Evolutionary conservation across 2,329 filamentous ascomycete species (phyloP), one percentile per base, ranked within the genome.

Genomic region (Trichoderma sp.): DNA sequence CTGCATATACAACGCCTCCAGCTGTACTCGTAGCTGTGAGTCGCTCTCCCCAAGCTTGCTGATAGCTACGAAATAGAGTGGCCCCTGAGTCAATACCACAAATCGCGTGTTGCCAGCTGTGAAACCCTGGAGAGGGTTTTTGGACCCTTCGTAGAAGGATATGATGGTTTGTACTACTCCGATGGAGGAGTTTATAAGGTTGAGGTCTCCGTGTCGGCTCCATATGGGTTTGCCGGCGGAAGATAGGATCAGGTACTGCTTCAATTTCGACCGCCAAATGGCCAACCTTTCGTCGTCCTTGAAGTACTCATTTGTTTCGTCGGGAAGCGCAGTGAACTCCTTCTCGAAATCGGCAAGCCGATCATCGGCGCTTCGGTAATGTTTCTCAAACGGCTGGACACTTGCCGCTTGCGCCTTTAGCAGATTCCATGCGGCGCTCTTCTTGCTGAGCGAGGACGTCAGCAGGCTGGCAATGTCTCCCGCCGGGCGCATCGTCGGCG

Each of bases 191-290:
- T 96, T 97, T 77, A 98, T 93, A 54, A 98, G 83, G 66, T 91
- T 89, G 72, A 97, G 86, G 74, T 97, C 93, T 51, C 96, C 96
- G 77, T 99, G 95, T 59, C 96, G 88, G 76, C 94, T 98, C 85
- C 95, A 99, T 59, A 99, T 96, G 13, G 96, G 96, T 78, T 99
- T 99, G 24, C 96, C 96, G 11, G 96, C 95, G 16, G 94, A 95
- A 2, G 96, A 98, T 1, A 99, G 83, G 75, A 99, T 97, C 80
- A 99, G 89, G 79, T 97, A 99, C 80, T 99, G 96, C 80, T 99
- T 99, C 71, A 94, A 85, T 81, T 98, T 98, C 46, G 91, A 88
- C 77, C 94, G 96, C 94, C 94, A 99, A 71, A 89, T 84, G 18
- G 83, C 81, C 51, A 97, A 83, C 30, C 93, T 82, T 58, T 84